phyloP scores from a whole-genome alignment of 1,139 yeast genomes.

The Candida sanyaensis region DNA sequence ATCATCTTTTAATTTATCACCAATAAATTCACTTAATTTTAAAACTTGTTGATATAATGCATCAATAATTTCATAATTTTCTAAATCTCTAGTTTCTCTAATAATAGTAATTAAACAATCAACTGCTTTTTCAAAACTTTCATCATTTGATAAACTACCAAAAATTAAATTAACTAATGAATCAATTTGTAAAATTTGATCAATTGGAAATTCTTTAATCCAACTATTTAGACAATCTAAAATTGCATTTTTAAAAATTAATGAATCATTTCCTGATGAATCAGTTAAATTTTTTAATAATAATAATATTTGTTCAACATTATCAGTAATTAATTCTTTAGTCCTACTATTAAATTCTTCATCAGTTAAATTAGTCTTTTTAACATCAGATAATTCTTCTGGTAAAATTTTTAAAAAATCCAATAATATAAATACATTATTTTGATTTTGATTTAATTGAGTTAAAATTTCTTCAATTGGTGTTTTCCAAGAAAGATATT shows the following conservation, averaged over 20 bases:
- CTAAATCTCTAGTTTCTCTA: conserved; percentile 78
- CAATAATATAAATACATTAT: conserved; percentile 37
- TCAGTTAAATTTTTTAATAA: conserved; percentile 56
- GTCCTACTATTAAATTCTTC: conserved; percentile 74
- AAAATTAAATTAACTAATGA: conserved; percentile 69
- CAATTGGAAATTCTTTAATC: conserved; percentile 83
- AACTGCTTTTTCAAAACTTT: conserved; percentile 81
- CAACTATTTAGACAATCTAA: conserved; percentile 84
- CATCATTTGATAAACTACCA: conserved; percentile 61
- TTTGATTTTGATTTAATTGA: conserved; percentile 37
- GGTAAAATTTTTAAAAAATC: conserved; percentile 88
- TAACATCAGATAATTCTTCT: conserved; percentile 82
- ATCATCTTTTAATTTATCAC: conserved; percentile 53
- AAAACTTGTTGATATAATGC: conserved; percentile 71
- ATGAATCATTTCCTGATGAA: conserved; percentile 16
- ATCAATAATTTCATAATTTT: conserved; percentile 59
- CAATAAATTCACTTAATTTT: conserved; percentile 54
- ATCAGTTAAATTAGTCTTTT: conserved; percentile 77
- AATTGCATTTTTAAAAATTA: conserved; percentile 38
- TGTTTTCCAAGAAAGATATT: conserved; percentile 68
- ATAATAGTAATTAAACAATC: conserved; percentile 83
- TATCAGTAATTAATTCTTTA: conserved; percentile 59
- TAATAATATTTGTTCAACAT: conserved; percentile 68
- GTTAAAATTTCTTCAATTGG: conserved; percentile 70
- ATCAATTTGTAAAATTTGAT: conserved; percentile 60